Evolutionary conservation across 148 eudicot genomes (phyloP).

Genomic region (Rhododendron mucronatum): DNA sequence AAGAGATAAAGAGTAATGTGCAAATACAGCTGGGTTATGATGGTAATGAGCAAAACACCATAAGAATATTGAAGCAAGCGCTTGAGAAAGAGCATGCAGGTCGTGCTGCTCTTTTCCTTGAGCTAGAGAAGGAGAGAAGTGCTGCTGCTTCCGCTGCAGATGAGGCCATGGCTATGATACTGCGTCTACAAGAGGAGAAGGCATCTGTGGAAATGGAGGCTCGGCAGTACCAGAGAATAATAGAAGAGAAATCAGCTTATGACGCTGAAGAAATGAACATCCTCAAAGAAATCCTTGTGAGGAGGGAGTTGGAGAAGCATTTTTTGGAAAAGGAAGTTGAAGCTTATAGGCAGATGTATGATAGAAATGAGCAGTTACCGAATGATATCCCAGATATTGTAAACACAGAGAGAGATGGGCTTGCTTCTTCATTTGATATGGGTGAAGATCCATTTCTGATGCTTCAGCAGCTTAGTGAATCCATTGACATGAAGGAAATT

Average conservation of each 20-base stretch:
- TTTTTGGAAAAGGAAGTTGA: conserved; percentile 84
- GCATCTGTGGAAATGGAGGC: conserved; percentile 91
- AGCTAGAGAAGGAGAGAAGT: conserved; percentile 87
- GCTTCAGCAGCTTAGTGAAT: conserved; percentile 50
- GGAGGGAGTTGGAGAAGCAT: conserved; percentile 76
- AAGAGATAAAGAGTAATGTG: conserved; percentile 20
- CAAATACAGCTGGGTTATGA: conserved; percentile 20
- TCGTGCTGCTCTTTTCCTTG: conserved; percentile 59
- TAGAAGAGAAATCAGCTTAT: conserved; percentile 85
- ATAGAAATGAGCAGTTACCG: conserved; percentile 35
- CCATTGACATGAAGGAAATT: conserved; percentile 33
- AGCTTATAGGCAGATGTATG: conserved; percentile 49
- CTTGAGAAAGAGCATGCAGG: conserved; percentile 68
- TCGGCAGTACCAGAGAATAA: conserved; percentile 83
- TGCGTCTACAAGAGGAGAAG: conserved; percentile 85
- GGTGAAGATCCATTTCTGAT: conserved; percentile 53
- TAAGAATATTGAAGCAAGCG: conserved; percentile 54
- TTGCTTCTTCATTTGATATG: conserved; percentile 28
- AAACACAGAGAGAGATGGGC: conserved; percentile 21
- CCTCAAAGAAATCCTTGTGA: conserved; percentile 74
- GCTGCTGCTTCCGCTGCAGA: conserved; percentile 95
- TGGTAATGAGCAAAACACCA: conserved; percentile 31
- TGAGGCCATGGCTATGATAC: conserved; percentile 98
- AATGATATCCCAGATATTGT: conserved; percentile 12
- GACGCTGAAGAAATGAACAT: conserved; percentile 94